Percentiles rank a stretch among this genome's conserved stretches.
phyloP scores from a whole-genome alignment of 2,329 filamentous ascomycete species.

The Dactylella cylindrospora region DNA sequence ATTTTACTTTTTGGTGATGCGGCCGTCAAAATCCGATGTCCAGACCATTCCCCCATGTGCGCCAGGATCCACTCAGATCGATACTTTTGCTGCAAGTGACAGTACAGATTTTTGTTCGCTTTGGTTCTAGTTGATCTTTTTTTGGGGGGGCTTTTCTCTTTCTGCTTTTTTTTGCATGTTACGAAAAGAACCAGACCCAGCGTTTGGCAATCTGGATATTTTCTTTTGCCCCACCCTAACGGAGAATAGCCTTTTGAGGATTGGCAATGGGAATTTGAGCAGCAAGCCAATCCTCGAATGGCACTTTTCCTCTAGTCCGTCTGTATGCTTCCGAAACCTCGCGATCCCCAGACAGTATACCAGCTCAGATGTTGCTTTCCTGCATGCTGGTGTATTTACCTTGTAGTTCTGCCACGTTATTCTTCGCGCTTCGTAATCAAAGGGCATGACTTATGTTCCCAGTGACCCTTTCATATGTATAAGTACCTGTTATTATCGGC shows the following conservation, averaged over 20 bases:
- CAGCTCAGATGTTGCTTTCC: constrained; percentile 15
- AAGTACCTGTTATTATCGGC: no score
- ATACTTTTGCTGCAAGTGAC: constrained; percentile 19
- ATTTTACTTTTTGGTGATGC: constrained; percentile 24
- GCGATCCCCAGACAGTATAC: constrained; percentile 22
- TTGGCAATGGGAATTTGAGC: constrained; percentile 22
- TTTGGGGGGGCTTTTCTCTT: background rate
- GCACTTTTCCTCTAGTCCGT: constrained; percentile 3
- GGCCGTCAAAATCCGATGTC: constrained; percentile 25
- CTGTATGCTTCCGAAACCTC: constrained; percentile 10
- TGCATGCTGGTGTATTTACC: no score
- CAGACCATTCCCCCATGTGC: no score
- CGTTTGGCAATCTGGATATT: constrained; percentile 17
- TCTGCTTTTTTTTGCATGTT: no score
- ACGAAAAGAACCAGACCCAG: no score
- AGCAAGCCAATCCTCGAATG: constrained; percentile 18
- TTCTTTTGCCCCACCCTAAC: constrained; percentile 29
- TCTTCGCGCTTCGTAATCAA: no score
- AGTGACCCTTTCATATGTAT: no score
- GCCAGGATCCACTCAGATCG: constrained; percentile 22
- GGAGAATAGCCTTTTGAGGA: constrained; percentile 16
- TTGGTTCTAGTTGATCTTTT: background rate
- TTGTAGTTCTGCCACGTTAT: no score
- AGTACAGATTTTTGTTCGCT: constrained; percentile 10
- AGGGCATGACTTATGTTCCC: no score